Evolutionary conservation across 805 yeast species (phyloP), one percentile per base, ranked within the genome.

Genomic region (Lachancea sp.): DNA sequence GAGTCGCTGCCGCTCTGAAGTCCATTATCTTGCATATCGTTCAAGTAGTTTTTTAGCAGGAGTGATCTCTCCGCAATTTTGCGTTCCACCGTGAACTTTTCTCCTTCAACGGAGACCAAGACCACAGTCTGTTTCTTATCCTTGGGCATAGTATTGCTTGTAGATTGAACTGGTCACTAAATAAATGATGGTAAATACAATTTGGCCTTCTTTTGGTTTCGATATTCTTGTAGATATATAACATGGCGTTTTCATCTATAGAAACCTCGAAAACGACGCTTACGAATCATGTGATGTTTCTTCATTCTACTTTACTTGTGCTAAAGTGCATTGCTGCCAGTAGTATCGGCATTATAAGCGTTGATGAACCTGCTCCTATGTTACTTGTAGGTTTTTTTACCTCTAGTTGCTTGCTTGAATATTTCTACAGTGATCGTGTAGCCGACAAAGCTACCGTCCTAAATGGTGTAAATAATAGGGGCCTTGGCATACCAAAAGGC

Each of bases 31-130:
- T 66, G 72, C 64, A 77, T 70, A 65, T 88, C 95, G 47, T 78
- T 81, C 47, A 89, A 69, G 84, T 89, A 80, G 66, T 89, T 85
- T 63, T 85, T 87, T 63, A 89, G 76, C 51, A 89, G 70, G 26
- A 85, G 72, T 5, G 95, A 84, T 60, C 89, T 83, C 60, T 83
- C 94, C 6, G 95, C 95, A 15, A 88, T 88, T 54, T 78, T 77
- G 51, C 77, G 72, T 40, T 83, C 89, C 17, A 86, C 92, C 12
- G 78, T 74, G 63, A 84, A 86, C 46, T 68, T 69, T 56, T 85
- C 94, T 37, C 84, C 86, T 58, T 87, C 96, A 1, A 88, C 81
- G 28, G 95, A 81, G 33, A 80, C 75, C 36, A 87, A 65, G 2
- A 73, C 71, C 34, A 77, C 77, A 48, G 64, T 50, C 36, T 49